Evolutionary conservation across 306 rosid genomes (phyloP).

Genomic region (Vicia faba): DNA sequence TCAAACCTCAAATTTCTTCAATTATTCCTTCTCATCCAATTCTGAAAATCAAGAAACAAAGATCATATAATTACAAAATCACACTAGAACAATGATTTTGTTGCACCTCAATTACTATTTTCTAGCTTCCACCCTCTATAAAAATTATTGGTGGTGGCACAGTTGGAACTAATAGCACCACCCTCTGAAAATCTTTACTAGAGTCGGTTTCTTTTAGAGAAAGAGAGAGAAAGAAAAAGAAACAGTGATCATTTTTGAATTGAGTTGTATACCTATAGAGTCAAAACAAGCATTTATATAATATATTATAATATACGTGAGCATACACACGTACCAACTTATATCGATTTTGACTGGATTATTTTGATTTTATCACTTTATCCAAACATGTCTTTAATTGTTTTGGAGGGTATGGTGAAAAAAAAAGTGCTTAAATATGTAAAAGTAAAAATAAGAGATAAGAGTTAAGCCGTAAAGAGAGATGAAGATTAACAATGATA

Average conservation of each 20-base stretch:
- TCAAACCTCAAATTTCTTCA: background rate
- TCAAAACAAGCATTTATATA: conserved; percentile 29
- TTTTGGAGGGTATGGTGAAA: background rate
- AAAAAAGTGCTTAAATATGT: background rate
- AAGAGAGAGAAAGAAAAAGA: conserved; percentile 1
- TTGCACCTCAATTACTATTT: too few relatives aligned
- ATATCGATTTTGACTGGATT: background rate
- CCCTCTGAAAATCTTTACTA: background rate
- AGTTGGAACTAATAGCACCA: background rate
- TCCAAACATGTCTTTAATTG: too few relatives aligned
- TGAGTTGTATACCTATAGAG: conserved; percentile 33
- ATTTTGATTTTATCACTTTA: background rate
- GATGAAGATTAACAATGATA: conserved; percentile 38
- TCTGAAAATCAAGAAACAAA: conserved; percentile 19
- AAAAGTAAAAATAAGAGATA: conserved; percentile 1
- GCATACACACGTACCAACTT: background rate
- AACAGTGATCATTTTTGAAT: conserved; percentile 46
- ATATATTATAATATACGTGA: background rate
- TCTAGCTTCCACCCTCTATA: too few relatives aligned
- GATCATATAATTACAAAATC: background rate
- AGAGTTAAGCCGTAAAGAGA: conserved; percentile 16
- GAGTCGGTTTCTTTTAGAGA: conserved; percentile 39
- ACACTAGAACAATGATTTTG: too few relatives aligned
- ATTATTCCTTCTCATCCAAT: background rate
- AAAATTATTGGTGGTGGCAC: conserved; percentile 17